Base-by-base conservation (phyloP, 2,329 filamentous ascomycete species). In the Claviceps cyperi region DNA sequence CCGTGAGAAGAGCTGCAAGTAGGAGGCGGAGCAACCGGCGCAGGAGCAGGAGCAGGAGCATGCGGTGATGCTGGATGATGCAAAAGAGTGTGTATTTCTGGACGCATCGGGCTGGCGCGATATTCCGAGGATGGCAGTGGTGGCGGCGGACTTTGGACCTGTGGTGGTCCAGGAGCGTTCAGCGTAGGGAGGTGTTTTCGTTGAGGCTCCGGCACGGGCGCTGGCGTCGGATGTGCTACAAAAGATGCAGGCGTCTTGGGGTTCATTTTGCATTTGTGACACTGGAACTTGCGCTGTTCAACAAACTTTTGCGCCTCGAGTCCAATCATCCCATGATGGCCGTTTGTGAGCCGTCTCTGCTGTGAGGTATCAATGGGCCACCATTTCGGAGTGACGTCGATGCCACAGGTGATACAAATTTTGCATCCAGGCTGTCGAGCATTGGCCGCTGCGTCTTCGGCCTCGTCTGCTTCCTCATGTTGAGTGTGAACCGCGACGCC, bases 341-440 rank as follows among this genome's bases (percentile, higher is more conserved):
- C 77, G 56, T 75, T 79, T 44, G 64, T 72, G 43, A 75, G 68
- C 55, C 68, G 70, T 47, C 67, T 75, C 58, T 76, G 75, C 54
- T 77, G 72, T 0, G 62, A 62, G 54, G 72, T 67, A 56, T 77
- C 70, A 50, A 78, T 75, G 3, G 75, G 69, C 75, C 83, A 84
- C 84, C 84, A 89, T 59, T 77, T 83, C 4, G 84, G 85, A 57
- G 82, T 88, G 47, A 83, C 76, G 60, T 89, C 83, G 51, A 84
- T 75, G 37, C 75, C 75, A 57, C 81, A 84, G 6, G 78, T 81
- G 45, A 78, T 72, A 66, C 81, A 84, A 17, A 76, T 68, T 60
- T 76, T 81, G 43, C 75, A 71, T 5, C 69, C 68, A 3, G 65
- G 65, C 35, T 73, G 67, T 38, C 52, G 57, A 6, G 59, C 55